Conservation (phyloP, 163 green algal species). For the Chlorella variabilis region DNA sequence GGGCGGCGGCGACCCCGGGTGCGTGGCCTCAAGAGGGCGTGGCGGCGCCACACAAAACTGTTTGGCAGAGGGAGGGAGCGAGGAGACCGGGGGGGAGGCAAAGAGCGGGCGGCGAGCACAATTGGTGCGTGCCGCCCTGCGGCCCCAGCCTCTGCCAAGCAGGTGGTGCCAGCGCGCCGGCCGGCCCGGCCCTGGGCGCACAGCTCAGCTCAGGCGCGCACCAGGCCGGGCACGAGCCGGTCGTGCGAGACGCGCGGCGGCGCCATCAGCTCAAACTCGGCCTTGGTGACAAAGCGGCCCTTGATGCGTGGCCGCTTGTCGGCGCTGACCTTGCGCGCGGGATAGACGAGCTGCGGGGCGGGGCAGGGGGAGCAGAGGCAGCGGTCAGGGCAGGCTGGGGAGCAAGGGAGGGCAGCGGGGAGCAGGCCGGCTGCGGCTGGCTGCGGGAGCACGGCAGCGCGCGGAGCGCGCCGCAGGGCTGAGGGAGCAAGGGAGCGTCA, state of each 20-base stretch:
- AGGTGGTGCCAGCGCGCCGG: background rate
- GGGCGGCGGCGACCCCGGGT: too few relatives aligned
- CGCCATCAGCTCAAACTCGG: background rate
- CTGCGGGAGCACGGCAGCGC: too few relatives aligned
- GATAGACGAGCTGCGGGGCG: conserved; percentile 34
- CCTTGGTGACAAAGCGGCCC: conserved; percentile 64
- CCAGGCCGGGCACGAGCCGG: conserved; percentile 2
- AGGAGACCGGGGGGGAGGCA: background rate
- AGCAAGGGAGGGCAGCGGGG: background rate
- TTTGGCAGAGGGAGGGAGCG: too few relatives aligned
- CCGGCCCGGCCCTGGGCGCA: background rate
- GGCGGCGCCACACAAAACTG: background rate
- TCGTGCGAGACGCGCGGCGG: background rate
- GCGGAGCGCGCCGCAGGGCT: too few relatives aligned
- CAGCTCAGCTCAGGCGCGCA: background rate
- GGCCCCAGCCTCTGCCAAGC: background rate
- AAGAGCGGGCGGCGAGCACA: background rate
- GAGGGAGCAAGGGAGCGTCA: background rate
- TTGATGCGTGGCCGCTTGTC: conserved; percentile 72
- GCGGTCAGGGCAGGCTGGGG: background rate
- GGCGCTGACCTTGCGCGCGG: conserved; percentile 66
- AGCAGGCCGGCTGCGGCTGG: too few relatives aligned
- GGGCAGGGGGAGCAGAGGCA: background rate
- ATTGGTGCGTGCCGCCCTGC: background rate
- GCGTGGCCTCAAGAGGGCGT: too few relatives aligned